phyloP scores from a whole-genome alignment of 1,284 basidiomycete species.

The Apiotrichum porosum region DNA sequence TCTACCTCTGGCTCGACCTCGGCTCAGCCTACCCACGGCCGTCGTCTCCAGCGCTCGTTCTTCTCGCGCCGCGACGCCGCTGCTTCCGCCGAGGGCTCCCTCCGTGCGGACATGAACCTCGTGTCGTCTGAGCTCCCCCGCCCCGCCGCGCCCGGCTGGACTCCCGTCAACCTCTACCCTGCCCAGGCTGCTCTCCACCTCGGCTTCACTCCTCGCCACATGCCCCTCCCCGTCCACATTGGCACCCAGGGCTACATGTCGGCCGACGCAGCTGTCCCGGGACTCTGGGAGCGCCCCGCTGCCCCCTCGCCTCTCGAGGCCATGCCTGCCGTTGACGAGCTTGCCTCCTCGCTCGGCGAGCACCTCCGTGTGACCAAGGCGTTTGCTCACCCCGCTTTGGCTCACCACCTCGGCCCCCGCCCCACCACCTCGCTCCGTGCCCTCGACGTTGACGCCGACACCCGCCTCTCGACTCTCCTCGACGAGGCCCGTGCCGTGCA shows the following conservation, averaged over 20 bases:
- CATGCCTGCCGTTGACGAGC: neutral
- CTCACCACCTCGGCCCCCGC: conserved; percentile 10
- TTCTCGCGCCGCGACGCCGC: conserved; percentile 4
- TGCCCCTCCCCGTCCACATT: conserved; percentile 33
- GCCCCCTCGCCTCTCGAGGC: conserved; percentile 5
- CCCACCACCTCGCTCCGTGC: conserved; percentile 1
- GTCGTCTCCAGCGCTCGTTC: conserved; percentile 14
- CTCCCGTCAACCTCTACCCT: conserved; percentile 14
- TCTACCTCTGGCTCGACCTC: conserved; percentile 1
- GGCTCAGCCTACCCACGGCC: conserved; percentile 8
- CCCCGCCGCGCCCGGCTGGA: neutral
- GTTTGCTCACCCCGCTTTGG: conserved; percentile 15
- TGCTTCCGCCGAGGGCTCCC: too few species aligned
- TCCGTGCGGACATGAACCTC: neutral
- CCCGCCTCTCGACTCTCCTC: conserved; percentile 4
- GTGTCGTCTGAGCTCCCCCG: conserved; percentile 13
- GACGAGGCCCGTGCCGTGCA: conserved; percentile 6
- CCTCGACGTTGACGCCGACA: conserved; percentile 14
- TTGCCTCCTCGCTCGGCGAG: conserved; percentile 9
- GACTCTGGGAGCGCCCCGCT: conserved; percentile 11
- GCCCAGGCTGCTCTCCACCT: conserved; percentile 25
- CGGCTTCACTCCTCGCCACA: conserved; percentile 29
- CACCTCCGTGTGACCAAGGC: conserved; percentile 15
- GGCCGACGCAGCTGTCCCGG: neutral
- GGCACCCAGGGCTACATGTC: conserved; percentile 19